A percentile compares a stretch with the other conserved stretches of the same genome.
Evolutionary conservation across 495 filamentous ascomycete genomes (phyloP).

Genomic region (Penicillium pancosmium): DNA sequence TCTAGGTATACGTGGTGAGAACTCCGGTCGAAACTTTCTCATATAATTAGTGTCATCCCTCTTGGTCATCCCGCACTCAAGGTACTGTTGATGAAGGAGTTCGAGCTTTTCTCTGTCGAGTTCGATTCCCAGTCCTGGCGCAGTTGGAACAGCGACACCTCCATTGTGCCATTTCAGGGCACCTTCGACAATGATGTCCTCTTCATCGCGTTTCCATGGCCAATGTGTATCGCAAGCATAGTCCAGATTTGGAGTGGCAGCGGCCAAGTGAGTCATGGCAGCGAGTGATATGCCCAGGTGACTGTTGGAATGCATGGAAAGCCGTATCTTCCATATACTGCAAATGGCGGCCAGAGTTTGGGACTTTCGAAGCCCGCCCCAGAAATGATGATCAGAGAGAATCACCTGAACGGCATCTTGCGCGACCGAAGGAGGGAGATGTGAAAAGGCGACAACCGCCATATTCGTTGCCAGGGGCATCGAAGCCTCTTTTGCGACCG

Average conservation of each 20-base stretch:
- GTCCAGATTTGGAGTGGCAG: slow-evolving; percentile 8
- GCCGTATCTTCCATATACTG: slow-evolving; percentile 4
- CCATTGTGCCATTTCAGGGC: slow-evolving; percentile 5
- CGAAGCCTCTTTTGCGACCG: slow-evolving; percentile 3
- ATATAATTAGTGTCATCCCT: slow-evolving; percentile 3
- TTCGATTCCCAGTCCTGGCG: slow-evolving; percentile 7
- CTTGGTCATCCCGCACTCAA: slow-evolving; percentile 8
- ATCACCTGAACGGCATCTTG: slow-evolving; percentile 7
- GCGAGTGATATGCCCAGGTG: slow-evolving; percentile 7
- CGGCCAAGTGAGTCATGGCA: slow-evolving; percentile 10
- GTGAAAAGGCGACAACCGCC: slow-evolving; percentile 7
- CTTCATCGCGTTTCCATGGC: slow-evolving; percentile 8
- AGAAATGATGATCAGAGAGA: slow-evolving; percentile 8
- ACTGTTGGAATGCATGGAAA: slow-evolving; percentile 9
- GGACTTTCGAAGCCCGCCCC: slow-evolving; percentile 4
- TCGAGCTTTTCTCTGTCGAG: slow-evolving; percentile 8
- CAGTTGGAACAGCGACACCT: slow-evolving; percentile 1
- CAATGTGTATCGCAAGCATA: slow-evolving; percentile 15
- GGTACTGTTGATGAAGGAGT: slow-evolving; percentile 1
- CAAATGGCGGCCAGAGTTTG: slow-evolving; percentile 8
- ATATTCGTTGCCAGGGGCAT: slow-evolving; percentile 12
- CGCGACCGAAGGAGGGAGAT: slow-evolving; percentile 2
- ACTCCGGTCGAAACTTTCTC: neutral
- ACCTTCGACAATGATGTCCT: slow-evolving; percentile 10
- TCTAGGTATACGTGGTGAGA: neutral